Conservation (phyloP, 2,329 filamentous ascomycete species). For the Bimuria novae-zelandiae region DNA sequence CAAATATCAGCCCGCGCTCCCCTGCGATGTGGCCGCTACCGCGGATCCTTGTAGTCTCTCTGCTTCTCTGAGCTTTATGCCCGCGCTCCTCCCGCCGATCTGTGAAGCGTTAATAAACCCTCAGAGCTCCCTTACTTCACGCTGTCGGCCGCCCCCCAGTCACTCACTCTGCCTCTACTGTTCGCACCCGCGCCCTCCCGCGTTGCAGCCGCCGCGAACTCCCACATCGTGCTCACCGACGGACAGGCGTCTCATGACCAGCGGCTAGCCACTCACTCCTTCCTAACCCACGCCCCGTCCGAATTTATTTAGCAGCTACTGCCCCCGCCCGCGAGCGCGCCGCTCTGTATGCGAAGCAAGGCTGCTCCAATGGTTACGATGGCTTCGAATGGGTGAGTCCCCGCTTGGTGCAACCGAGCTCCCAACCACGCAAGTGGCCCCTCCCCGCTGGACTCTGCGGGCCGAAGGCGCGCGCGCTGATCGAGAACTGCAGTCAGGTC, state of each 20-base stretch:
- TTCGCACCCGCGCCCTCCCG: background rate
- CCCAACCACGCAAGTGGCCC: too few relatives aligned
- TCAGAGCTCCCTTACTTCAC: too few relatives aligned
- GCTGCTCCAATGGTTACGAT: conserved; percentile 50
- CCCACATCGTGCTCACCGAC: background rate
- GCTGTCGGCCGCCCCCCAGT: conserved; percentile 1
- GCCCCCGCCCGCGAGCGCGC: conserved; percentile 24
- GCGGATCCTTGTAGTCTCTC: conserved; percentile 24
- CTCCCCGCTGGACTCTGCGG: conserved; percentile 12
- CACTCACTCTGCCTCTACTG: background rate
- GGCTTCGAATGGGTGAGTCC: conserved; percentile 50
- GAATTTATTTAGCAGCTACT: conserved; percentile 18
- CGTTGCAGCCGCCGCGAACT: background rate
- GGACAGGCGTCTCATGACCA: conserved; percentile 27
- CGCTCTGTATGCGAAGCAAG: conserved; percentile 21
- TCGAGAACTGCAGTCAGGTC: conserved; percentile 36
- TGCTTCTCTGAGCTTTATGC: conserved; percentile 18
- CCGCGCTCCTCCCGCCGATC: conserved; percentile 20
- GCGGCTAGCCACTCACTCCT: conserved; percentile 12
- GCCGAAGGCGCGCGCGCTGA: too few relatives aligned
- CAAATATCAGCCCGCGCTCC: conserved; percentile 31
- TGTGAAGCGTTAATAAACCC: conserved; percentile 26
- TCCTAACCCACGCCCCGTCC: conserved; percentile 5
- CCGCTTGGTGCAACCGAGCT: conserved; percentile 43
- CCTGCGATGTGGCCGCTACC: conserved; percentile 17